Evolutionary conservation across 2,329 filamentous ascomycete genomes (phyloP).

Genomic region (Dactylella cylindrospora): DNA sequence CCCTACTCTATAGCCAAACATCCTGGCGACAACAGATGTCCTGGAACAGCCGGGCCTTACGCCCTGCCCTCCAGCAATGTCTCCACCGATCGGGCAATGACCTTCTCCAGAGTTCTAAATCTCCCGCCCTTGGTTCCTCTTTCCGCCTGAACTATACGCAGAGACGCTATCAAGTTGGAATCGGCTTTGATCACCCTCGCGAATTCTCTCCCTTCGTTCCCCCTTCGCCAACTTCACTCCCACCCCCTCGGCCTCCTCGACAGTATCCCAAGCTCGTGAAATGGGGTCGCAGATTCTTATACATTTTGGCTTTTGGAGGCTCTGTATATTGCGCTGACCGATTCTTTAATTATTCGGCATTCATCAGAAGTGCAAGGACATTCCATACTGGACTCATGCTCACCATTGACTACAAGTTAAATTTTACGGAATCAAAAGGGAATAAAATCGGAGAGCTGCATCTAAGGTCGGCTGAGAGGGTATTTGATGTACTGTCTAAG

Average conservation of each 20-base stretch:
- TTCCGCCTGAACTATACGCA: constrained; percentile 19
- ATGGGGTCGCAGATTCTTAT: constrained; percentile 74
- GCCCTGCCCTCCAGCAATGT: constrained; percentile 21
- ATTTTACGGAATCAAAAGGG: constrained; percentile 70
- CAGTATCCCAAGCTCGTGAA: constrained; percentile 66
- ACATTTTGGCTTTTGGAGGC: constrained; percentile 63
- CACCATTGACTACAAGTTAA: constrained; percentile 92
- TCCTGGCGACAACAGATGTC: constrained; percentile 19
- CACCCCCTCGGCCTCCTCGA: constrained; percentile 69
- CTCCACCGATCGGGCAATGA: constrained; percentile 16
- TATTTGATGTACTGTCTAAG: constrained; percentile 75
- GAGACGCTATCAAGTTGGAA: constrained; percentile 34
- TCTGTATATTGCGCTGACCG: constrained; percentile 69
- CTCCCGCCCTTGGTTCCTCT: constrained; percentile 9
- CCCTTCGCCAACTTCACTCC: constrained; percentile 75
- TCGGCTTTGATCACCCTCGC: constrained; percentile 42
- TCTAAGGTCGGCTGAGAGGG: constrained; percentile 74
- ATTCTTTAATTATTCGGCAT: constrained; percentile 74
- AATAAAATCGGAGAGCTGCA: constrained; percentile 64
- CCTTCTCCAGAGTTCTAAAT: too few species aligned
- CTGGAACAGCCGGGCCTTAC: constrained; percentile 24
- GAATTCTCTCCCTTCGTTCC: constrained; percentile 68
- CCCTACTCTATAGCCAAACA: too few species aligned
- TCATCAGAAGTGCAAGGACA: constrained; percentile 76
- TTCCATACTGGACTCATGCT: constrained; percentile 78